Evolutionary conservation across 306 rosid genomes (phyloP).

Genomic region (Sicyos edulis): DNA sequence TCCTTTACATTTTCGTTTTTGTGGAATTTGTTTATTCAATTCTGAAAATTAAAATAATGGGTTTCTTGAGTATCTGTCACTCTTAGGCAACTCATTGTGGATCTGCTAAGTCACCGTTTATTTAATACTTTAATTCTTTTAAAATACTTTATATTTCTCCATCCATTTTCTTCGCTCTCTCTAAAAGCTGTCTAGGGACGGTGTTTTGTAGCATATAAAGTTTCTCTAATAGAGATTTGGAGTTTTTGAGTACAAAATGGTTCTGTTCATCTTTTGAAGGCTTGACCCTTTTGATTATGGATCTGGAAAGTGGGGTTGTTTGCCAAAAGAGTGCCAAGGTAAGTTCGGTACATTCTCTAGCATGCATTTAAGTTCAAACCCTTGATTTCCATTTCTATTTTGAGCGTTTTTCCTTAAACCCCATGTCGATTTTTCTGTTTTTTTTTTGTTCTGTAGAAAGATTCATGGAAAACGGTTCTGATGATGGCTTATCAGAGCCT

Average conservation of each 20-base stretch:
- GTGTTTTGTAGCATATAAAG: slow-evolving; percentile 10
- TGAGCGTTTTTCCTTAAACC: slow-evolving; percentile 11
- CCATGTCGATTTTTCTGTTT: slow-evolving; percentile 17
- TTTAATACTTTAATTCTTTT: background rate
- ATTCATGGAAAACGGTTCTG: slow-evolving; percentile 69
- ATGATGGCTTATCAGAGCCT: slow-evolving; percentile 45
- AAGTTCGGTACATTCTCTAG: slow-evolving; percentile 25
- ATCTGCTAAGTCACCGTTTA: slow-evolving; percentile 31
- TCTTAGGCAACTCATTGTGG: slow-evolving; percentile 28
- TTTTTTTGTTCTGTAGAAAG: slow-evolving; percentile 37
- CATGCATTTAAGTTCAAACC: slow-evolving; percentile 17
- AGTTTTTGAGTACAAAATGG: slow-evolving; percentile 29
- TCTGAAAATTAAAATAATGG: slow-evolving; percentile 9
- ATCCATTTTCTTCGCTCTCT: background rate
- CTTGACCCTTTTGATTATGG: slow-evolving; percentile 45
- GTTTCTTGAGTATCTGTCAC: slow-evolving; percentile 29
- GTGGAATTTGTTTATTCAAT: background rate
- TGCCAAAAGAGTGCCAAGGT: slow-evolving; percentile 50
- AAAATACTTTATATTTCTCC: too few relatives aligned
- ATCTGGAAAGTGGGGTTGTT: slow-evolving; percentile 54
- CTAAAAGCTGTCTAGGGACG: background rate
- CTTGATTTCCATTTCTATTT: slow-evolving; percentile 5
- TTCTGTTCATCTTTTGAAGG: slow-evolving; percentile 27
- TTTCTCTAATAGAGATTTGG: background rate
- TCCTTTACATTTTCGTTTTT: slow-evolving; percentile 27